Conservation (phyloP, 169 alveolate species). For the Eimeria brunetti region DNA sequence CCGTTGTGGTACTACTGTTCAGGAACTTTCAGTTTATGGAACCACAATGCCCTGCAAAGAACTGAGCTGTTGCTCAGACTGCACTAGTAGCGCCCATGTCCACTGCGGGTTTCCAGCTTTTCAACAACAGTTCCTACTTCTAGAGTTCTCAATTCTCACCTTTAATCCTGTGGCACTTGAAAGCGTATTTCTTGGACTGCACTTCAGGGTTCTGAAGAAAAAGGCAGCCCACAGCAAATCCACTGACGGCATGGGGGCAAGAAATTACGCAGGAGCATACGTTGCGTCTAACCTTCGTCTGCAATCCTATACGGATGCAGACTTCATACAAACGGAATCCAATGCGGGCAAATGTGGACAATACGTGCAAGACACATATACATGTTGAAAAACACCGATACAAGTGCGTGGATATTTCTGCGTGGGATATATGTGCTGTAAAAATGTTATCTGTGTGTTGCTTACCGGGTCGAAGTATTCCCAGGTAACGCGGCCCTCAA, state of each 20-base stretch:
- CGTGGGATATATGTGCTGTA: not conserved
- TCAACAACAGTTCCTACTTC: not conserved
- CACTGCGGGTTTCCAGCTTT: not conserved
- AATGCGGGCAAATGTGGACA: not conserved
- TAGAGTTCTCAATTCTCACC: constrained; percentile 19
- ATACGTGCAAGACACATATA: not conserved
- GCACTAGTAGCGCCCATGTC: not conserved
- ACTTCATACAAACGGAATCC: not conserved
- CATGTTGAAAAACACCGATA: not conserved
- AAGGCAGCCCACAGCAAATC: not conserved
- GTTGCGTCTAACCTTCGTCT: not conserved
- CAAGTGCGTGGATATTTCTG: not conserved
- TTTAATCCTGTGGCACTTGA: constrained; percentile 94
- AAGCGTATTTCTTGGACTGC: constrained; percentile 91
- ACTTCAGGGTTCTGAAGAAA: constrained; percentile 76
- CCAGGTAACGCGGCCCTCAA: constrained; percentile 97
- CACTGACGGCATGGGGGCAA: not conserved
- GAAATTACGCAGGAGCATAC: not conserved
- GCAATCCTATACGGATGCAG: not conserved
- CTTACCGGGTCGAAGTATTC: constrained; percentile 92
- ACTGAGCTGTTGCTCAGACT: not conserved
- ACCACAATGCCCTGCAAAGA: not conserved
- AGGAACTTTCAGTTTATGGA: not conserved
- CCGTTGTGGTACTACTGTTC: not conserved
- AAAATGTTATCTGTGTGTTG: not conserved